These are phyloP conservation scores for Metarhizium sp. DNA, from an alignment of 2,329 filamentous ascomycete species.

Conservation along the genomic window DNA sequence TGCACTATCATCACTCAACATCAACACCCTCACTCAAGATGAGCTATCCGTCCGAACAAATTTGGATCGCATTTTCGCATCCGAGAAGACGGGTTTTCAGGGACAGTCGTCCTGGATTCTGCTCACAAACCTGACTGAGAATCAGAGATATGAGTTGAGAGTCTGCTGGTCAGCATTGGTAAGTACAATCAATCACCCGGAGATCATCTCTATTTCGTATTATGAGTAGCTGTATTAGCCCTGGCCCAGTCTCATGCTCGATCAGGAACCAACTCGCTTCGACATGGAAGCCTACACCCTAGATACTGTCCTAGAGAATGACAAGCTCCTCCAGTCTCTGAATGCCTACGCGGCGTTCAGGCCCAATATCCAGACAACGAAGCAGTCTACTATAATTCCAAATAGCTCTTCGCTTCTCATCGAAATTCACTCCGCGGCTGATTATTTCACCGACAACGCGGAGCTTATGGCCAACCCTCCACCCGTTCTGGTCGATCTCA, in stretches of 20 bases:
- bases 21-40: slow-evolving; percentile 55
- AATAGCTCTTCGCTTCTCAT: slow-evolving; percentile 52
- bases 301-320: slow-evolving; percentile 49
- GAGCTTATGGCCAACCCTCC: slow-evolving; percentile 67
- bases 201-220: too few relatives aligned
- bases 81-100: slow-evolving; percentile 28
- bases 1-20: slow-evolving; percentile 43
- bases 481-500: slow-evolving; percentile 67
- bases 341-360: slow-evolving; percentile 48
- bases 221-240: too few relatives aligned
- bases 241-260: neutral
- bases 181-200: neutral
- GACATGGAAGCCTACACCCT: slow-evolving; percentile 56
- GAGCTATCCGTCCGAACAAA: slow-evolving; percentile 49
- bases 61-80: slow-evolving; percentile 54
- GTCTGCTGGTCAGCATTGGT: slow-evolving; percentile 74
- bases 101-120: slow-evolving; percentile 71
- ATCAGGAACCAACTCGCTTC: slow-evolving; percentile 82
- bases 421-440: slow-evolving; percentile 65
- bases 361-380: slow-evolving; percentile 17
- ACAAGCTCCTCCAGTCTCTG: slow-evolving; percentile 56
- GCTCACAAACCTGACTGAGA: slow-evolving; percentile 58
- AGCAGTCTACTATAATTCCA: neutral
- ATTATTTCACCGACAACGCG: slow-evolving; percentile 71
- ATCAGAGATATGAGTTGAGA: slow-evolving; percentile 79